Evolutionary conservation across 768 basidiomycete species (phyloP), one percentile per base, ranked within the genome.

Genomic region (Termitomyces sp.): DNA sequence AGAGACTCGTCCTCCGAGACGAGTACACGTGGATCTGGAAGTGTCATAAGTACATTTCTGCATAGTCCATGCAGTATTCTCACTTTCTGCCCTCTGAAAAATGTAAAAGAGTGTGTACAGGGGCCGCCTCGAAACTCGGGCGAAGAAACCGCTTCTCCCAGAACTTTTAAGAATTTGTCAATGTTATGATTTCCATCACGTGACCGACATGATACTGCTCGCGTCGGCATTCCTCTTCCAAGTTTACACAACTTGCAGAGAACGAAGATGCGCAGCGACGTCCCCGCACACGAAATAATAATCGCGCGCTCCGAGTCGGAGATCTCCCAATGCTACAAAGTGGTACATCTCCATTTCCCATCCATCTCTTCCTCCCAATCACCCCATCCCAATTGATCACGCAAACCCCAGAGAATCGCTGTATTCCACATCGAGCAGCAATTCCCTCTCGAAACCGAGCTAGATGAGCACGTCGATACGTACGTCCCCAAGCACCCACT

Each of bases 381-480:
- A 48, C 50, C 50, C 50, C 40, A 16, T 5, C 14, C 18, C 14
- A 40, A 40, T 40, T 6, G 38, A 43, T n/a, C 3, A 41, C 36
- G 23, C 23, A 23, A 7, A 40, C 48, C 35, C 5, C 61, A 77
- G 74, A 72, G 83, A 60, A 78, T 83, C 57, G 73, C 74, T 36
- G 85, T 89, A 57, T 89, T 88, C 69, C 76, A 81, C 64, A 72
- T 73, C 65, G 86, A 89, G 70, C 88, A 91, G 72, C 76, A 77
- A 43, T 94, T 93, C 66, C 79, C 89, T 48, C 73, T 88, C 23
- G 89, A 91, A 52, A 78, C 76, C 8, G 92, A 95, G 72, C 77
- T 88, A 64, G 92, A 94, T 72, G 79, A 82, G 91, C 89, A 74
- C 72, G 74, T 38, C 55, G 43, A 56, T 7, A 4, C 28, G 14